Conservation (phyloP, 768 basidiomycete genomes). For the Crepidotus variabilis region DNA sequence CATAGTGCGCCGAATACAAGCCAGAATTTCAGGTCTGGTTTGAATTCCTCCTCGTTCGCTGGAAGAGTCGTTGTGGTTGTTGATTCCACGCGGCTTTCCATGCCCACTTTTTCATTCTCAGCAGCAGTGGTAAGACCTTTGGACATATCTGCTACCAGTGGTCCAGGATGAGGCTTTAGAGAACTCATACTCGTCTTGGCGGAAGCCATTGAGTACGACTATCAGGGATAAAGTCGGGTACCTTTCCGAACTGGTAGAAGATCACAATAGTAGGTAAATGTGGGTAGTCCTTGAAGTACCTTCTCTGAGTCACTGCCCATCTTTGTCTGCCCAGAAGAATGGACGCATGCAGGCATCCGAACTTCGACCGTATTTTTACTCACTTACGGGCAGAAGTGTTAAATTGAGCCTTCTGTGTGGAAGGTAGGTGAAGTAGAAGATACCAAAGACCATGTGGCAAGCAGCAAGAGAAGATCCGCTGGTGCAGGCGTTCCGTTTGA, state of each 20-base stretch:
- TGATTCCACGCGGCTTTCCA: background rate
- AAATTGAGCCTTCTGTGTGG: background rate
- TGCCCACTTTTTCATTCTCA: background rate
- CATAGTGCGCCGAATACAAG: conserved; percentile 11
- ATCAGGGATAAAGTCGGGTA: background rate
- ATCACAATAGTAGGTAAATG: background rate
- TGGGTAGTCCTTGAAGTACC: background rate
- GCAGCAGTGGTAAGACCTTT: background rate
- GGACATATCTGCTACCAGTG: too few species aligned
- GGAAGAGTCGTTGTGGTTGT: background rate
- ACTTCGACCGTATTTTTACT: background rate
- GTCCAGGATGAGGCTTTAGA: background rate
- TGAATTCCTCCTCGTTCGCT: conserved; percentile 2
- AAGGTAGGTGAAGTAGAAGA: background rate
- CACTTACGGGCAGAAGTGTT: background rate
- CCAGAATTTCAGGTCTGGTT: conserved; percentile 8
- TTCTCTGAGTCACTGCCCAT: background rate
- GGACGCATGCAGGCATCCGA: background rate
- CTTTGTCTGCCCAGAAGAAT: background rate
- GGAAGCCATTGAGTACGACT: background rate
- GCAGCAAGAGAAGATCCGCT: background rate
- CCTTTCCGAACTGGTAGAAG: background rate
- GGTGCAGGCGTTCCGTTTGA: too few species aligned
- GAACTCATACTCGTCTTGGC: background rate
- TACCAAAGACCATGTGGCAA: background rate